Base-by-base conservation (phyloP, 352 stramenopile genomes). In the Globisporangium takayamanum region DNA sequence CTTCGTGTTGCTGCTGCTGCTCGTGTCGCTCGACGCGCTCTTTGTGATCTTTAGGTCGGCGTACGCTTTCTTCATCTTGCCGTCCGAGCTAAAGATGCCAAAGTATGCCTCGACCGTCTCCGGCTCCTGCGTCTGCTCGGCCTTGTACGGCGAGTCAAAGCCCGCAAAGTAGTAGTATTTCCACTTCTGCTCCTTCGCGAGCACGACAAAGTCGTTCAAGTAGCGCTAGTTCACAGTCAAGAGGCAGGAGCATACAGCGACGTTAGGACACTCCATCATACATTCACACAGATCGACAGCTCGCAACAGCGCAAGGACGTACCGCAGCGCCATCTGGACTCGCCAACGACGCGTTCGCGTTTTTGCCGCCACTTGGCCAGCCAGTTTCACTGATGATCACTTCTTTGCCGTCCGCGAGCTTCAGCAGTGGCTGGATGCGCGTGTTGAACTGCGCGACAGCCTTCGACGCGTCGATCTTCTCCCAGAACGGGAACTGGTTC, bases 81-180 rank as follows among this genome's bases (percentile, higher is more conserved):
- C 78, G 15, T 68, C 66, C 12, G 72, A 62, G 57, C 82, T 72
- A 41, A 90, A 93, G 60, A 95, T 74, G 22, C 85, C 85, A 55
- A 93, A 95, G 70, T 82, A 74, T 30, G 64, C 72, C 67, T 95
- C 85, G 26, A 93, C 83, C 15, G 75, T 65, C 18, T 65, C 59
- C 80, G 55, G 74, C 60, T 90, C 72, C 16, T 72, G 65, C 36
- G 22, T 16, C 55, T 89, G 67, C 64, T 77, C 56, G 49, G 76
- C 66, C 73, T 93, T 93, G 73, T 87, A 91, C 33, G 80, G 70
- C 49, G 83, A 89, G 64, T 95, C 85, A 16, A 95, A 91, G 57
- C 73, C 85, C 1, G 82, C 73, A 61, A 94, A 94, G 73, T 92
- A 94, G 74, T 91, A 94, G 69, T 93, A 92, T 70, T 92, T 89